Evolutionary conservation across 2,329 filamentous ascomycete genomes (phyloP).

Genomic region (Annulohypoxylon truncatum): DNA sequence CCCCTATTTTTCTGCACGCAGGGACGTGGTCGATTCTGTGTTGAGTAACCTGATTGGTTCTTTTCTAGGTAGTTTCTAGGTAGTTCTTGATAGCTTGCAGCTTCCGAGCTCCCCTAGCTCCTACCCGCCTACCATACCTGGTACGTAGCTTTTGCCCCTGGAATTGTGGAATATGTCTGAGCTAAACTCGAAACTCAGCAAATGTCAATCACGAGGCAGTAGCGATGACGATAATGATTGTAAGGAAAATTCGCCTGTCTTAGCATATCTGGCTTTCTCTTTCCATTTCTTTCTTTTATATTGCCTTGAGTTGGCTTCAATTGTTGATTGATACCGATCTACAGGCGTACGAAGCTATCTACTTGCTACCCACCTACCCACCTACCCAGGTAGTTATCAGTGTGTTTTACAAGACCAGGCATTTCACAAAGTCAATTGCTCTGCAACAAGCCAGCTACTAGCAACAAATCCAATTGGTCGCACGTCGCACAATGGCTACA

Average conservation of each 20-base stretch:
- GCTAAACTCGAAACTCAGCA: slow-evolving; percentile 34
- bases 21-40: neutral
- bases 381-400: neutral
- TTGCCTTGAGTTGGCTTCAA: slow-evolving; percentile 1
- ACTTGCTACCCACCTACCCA: neutral
- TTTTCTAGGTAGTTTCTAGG: too few relatives aligned
- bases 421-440: neutral
- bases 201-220: slow-evolving; percentile 29
- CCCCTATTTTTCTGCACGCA: slow-evolving; percentile 1
- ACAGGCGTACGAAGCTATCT: slow-evolving; percentile 9
- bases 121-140: too few relatives aligned
- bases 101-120: neutral
- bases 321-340: slow-evolving; percentile 18
- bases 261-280: neutral
- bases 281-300: neutral
- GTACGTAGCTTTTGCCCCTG: slow-evolving; percentile 5
- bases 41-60: slow-evolving; percentile 9
- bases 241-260: neutral
- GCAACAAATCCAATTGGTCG: neutral
- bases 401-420: neutral
- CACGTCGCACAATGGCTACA: slow-evolving; percentile 48
- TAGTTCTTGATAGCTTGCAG: neutral
- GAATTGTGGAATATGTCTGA: slow-evolving; percentile 19
- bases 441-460: neutral
- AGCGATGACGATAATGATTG: slow-evolving; percentile 28